Evolutionary conservation across 495 filamentous ascomycete genomes (phyloP), one percentile per base, ranked within the genome.

Genomic region (Diplogelasinospora grovesii): DNA sequence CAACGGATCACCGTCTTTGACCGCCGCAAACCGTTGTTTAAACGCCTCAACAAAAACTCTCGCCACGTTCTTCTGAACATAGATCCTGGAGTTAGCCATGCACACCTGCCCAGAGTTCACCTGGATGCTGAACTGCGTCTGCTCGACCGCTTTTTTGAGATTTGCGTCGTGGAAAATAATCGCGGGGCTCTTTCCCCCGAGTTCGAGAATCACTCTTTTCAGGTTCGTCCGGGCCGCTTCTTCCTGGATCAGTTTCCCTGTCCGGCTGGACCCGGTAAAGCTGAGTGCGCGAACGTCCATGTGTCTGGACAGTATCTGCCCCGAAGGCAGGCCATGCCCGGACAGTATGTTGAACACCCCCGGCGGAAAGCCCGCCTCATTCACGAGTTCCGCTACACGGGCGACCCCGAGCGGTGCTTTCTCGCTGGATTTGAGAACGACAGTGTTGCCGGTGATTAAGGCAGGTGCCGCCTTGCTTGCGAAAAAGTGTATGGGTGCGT

Each of bases 401-500:
- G 60, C 71, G 39, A 86, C 82, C 8, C 83, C 85, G 22, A 96
- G 69, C 0, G 89, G 89, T 1, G 88, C 93, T 59, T 96, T 89
- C 59, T 96, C 89, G 1, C 87, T 86, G 5, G 86, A 75, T 61
- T 96, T 96, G 34, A 96, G 57, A 2, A 96, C 79, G 16, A 95
- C 64, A 0, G 86, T 86, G 58, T 95, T 95, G 8, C 89, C 87
- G 35, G 82, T 83, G 27, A 85, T 83, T 11, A 96, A 71, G 4
- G 89, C 89, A 5, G 89, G 88, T 4, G 85, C 89, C 1, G 93
- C 62, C 58, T 96, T 96, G 86, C 84, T 88, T 1, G 82, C 82
- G 1, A 87, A 82, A 83, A 95, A 94, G 16, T 68, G 71, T 4
- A 90, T 63, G 6, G 88, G 85, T 42, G 81, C 90, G 48, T 95